These are phyloP conservation scores for Nymphaea colorata DNA, from an alignment of 164 flowering plant genomes.

Conservation along the genomic window DNA sequence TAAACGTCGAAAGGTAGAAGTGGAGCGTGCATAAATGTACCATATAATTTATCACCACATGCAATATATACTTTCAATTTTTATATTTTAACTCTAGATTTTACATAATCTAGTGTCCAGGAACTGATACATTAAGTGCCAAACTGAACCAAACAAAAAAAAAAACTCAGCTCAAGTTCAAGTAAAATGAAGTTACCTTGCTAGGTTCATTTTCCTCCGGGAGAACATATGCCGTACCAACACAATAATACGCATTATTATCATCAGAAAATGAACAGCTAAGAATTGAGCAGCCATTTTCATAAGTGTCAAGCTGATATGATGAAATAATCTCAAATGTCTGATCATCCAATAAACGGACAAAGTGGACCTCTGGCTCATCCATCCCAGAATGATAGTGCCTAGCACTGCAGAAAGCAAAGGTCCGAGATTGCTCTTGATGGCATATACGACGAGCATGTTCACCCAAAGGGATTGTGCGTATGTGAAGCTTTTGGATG, in stretches of 20 bases:
- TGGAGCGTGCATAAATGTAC: too few relatives aligned
- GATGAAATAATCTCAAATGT: constrained; percentile 81
- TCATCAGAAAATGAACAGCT: constrained; percentile 98
- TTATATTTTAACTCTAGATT: background rate
- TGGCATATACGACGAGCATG: constrained; percentile 93
- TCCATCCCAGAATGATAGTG: constrained; percentile 57
- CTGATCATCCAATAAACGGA: constrained; percentile 89
- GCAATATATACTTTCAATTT: too few relatives aligned
- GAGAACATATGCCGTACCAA: constrained; percentile 94
- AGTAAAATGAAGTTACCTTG: constrained; percentile 35
- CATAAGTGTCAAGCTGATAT: constrained; percentile 78
- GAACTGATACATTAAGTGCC: background rate
- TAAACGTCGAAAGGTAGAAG: too few relatives aligned
- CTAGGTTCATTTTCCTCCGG: constrained; percentile 92
- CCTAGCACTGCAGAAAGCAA: constrained; percentile 79
- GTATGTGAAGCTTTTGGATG: constrained; percentile 97
- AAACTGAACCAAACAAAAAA: background rate
- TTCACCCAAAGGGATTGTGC: constrained; percentile 92
- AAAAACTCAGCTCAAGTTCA: background rate
- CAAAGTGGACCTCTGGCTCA: constrained; percentile 73
- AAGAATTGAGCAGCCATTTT: constrained; percentile 82
- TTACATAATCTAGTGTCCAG: background rate
- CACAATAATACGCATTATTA: constrained; percentile 74
- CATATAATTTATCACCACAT: too few relatives aligned
- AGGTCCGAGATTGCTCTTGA: constrained; percentile 87